Conservation (phyloP, 2,329 filamentous ascomycete species). For the Aspergillus felis region DNA sequence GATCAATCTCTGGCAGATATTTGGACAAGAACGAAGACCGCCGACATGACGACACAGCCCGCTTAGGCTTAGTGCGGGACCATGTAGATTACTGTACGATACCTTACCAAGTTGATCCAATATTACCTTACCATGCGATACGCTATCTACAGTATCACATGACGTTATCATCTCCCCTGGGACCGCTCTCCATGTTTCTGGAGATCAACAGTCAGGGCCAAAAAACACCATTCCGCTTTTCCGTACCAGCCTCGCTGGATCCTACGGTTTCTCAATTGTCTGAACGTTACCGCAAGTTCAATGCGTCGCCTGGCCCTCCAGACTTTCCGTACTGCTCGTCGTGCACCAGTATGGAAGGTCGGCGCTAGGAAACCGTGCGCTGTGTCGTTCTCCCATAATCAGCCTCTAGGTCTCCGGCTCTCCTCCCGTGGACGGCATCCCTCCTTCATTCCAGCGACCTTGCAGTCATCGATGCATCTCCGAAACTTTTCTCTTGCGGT, state of each 20-base stretch:
- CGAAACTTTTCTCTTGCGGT: conserved; percentile 47
- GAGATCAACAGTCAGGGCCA: not conserved
- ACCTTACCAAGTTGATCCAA: not conserved
- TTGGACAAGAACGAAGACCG: not conserved
- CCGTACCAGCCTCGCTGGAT: conserved; percentile 9
- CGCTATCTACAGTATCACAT: not conserved
- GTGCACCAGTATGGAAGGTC: conserved; percentile 42
- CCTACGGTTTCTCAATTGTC: conserved; percentile 3
- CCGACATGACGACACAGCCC: conserved; percentile 32
- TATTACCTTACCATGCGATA: conserved; percentile 6
- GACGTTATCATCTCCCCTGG: conserved; percentile 1
- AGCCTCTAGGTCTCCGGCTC: conserved; percentile 34
- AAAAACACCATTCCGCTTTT: not conserved
- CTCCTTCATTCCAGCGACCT: conserved; percentile 29
- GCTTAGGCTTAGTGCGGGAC: conserved; percentile 20
- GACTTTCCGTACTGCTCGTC: conserved; percentile 46
- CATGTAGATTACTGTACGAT: conserved; percentile 1
- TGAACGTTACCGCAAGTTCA: conserved; percentile 18
- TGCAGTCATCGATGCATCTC: conserved; percentile 47
- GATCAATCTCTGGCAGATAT: not conserved
- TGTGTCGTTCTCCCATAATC: conserved; percentile 36
- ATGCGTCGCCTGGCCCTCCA: conserved; percentile 49
- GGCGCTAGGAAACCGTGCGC: conserved; percentile 32
- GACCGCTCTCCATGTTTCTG: not conserved
- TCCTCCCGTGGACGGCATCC: conserved; percentile 33